Base-by-base conservation (phyloP, 495 filamentous ascomycete genomes). In the Aspergillus ellipticus region DNA sequence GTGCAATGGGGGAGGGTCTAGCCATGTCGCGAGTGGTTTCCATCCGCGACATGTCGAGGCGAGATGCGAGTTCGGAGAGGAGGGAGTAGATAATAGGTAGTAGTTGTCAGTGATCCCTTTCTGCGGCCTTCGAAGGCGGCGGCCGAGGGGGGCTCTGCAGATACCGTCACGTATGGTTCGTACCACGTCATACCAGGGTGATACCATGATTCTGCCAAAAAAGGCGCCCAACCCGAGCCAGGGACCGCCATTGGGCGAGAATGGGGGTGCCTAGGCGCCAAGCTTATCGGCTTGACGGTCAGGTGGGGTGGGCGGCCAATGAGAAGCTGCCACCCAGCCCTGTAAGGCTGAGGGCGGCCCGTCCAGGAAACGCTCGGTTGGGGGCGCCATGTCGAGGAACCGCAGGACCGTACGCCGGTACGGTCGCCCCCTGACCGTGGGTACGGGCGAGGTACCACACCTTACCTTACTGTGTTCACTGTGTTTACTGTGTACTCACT, bases 331-430 rank as follows among this genome's bases (percentile, higher is more conserved):
- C 51, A 31, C 51, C 28, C 51, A 33, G 51, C 51, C 42, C 42
- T 54, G 42, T 54, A 54, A 43, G 51, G 51, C 51, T 54, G 51
- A 54, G 45, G 24, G 24, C 39, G 11, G 39, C 39, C 37, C 15
- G 35, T n/a, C 26, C 35, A 39, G 35, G 35, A 39, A n/a, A 39
- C 35, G 35, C 35, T 15, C n/a, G 35, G 35, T 39, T 39, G 11
- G 35, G 35, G 35, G 11, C 10, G 35, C 24, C 4, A 28, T 28
- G 24, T n/a, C 24, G 24, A 28, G 24, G n/a, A 28, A 28, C 24
- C 24, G 24, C 24, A 28, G 24, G 7, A 28, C 24, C 10, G 35
- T 13, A 39, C 6, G 13, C 9, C 31, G 31, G 31, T 13, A 39
- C 35, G 35, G 35, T 39, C 3, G n/a, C 10, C 35, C 6, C 35